These are phyloP conservation scores for Debaryomyces fabryi DNA, from an alignment of 1,139 yeast species.

Conservation along the genomic window DNA sequence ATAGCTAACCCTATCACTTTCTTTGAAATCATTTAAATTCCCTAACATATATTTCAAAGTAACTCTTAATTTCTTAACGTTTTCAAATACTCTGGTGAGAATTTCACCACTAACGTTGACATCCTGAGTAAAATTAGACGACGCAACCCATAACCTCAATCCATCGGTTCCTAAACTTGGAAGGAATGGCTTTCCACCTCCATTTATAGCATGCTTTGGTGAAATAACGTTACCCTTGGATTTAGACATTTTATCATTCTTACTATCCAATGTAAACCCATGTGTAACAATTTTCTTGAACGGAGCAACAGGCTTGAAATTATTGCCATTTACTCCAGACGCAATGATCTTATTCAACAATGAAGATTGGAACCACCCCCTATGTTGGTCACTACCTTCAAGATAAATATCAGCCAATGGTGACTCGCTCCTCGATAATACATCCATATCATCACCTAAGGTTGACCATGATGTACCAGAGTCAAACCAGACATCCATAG, in stretches of 20 bases:
- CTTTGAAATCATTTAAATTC: conserved; percentile 51
- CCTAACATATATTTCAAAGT: conserved; percentile 84
- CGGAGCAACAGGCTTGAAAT: conserved; percentile 61
- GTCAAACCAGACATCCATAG: conserved; percentile 99
- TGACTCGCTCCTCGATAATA: conserved; percentile 17
- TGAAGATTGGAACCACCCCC: conserved; percentile 99
- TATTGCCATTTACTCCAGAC: conserved; percentile 32
- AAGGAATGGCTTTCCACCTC: conserved; percentile 55
- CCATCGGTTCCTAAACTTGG: conserved; percentile 93
- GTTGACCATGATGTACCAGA: conserved; percentile 93
- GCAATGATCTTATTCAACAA: conserved; percentile 73
- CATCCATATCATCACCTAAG: conserved; percentile 42
- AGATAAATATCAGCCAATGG: conserved; percentile 75
- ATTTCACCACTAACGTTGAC: conserved; percentile 74
- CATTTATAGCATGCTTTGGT: conserved; percentile 69
- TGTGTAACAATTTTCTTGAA: conserved; percentile 80
- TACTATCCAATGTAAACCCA: conserved; percentile 87
- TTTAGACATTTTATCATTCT: conserved; percentile 91
- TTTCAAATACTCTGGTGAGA: conserved; percentile 74
- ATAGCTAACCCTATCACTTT: conserved; percentile 25
- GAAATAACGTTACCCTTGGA: conserved; percentile 81
- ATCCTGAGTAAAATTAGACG: conserved; percentile 82
- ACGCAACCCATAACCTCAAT: conserved; percentile 86
- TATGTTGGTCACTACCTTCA: conserved; percentile 96
- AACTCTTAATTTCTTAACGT: conserved; percentile 77